Percentiles rank a stretch among this genome's conserved stretches.
phyloP scores from a whole-genome alignment of 768 basidiomycete genomes.

The Tricholoma flavovirens region DNA sequence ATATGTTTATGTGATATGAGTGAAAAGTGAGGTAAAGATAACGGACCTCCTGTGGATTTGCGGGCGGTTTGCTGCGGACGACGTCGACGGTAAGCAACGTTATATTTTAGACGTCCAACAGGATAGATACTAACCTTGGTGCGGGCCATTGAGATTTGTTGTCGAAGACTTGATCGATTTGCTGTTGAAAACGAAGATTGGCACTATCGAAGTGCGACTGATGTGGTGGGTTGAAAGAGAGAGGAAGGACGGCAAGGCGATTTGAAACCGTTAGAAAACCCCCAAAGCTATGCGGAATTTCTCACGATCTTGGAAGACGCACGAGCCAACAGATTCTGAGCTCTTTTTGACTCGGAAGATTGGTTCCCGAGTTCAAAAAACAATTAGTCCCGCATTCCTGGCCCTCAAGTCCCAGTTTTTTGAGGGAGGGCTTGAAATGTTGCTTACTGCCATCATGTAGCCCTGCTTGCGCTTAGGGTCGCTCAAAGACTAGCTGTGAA shows the following conservation, averaged over 20 bases:
- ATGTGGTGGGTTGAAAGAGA: constrained; percentile 33
- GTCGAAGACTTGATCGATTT: constrained; percentile 18
- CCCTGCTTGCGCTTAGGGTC: constrained; percentile 11
- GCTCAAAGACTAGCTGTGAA: constrained; percentile 12
- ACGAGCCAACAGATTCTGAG: constrained; percentile 46
- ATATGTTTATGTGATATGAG: constrained; percentile 12
- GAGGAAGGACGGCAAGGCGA: constrained; percentile 27
- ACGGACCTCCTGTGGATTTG: constrained; percentile 95
- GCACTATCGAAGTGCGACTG: constrained; percentile 21
- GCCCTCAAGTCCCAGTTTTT: constrained; percentile 17
- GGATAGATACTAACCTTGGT: constrained; percentile 58
- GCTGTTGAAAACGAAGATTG: constrained; percentile 20
- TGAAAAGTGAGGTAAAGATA: constrained; percentile 13
- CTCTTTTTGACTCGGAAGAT: constrained; percentile 47
- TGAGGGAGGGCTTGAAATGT: constrained; percentile 8
- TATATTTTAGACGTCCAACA: not conserved
- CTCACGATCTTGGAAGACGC: constrained; percentile 43
- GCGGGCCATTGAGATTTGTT: constrained; percentile 61
- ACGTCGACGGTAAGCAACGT: constrained; percentile 19
- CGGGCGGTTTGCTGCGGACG: constrained; percentile 88
- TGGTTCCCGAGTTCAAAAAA: constrained; percentile 27
- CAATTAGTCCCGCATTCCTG: constrained; percentile 20
- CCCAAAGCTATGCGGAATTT: constrained; percentile 35
- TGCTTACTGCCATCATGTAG: constrained; percentile 2
- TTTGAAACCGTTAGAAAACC: constrained; percentile 28